A percentile compares a stretch with the other conserved stretches of the same genome.
phyloP scores from a whole-genome alignment of 257 asterid genomes.

The Gentiana straminea region DNA sequence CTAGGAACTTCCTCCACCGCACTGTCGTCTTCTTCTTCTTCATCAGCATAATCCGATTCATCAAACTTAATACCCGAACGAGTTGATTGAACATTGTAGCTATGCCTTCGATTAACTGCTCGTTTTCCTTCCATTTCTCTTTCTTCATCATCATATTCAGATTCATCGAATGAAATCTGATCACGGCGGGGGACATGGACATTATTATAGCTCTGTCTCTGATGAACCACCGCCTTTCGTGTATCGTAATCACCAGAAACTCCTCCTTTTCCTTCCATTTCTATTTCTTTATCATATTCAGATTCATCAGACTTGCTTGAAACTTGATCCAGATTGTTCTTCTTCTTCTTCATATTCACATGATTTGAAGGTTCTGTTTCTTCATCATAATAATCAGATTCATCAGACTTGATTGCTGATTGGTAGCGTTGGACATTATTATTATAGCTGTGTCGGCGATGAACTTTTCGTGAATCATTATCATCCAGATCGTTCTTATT shows the following conservation, averaged over 20 bases:
- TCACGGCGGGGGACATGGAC: too few relatives aligned
- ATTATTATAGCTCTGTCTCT: too few relatives aligned
- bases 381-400: constrained; percentile 28
- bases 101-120: constrained; percentile 45
- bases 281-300: constrained; percentile 64
- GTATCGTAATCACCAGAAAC: too few relatives aligned
- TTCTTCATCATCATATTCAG: constrained; percentile 5
- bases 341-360: constrained; percentile 31
- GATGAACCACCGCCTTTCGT: too few relatives aligned
- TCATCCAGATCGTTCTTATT: too few relatives aligned
- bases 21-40: constrained; percentile 18
- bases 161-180: too few relatives aligned
- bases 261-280: constrained; percentile 32
- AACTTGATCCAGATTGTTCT: constrained; percentile 47
- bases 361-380: constrained; percentile 8
- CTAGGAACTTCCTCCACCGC: too few relatives aligned
- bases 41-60: constrained; percentile 44
- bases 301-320: constrained; percentile 47
- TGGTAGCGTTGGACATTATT: too few relatives aligned
- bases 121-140: constrained; percentile 12
- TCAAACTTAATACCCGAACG: constrained; percentile 41
- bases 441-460: too few relatives aligned
- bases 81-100: constrained; percentile 38
- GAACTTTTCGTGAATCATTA: too few relatives aligned
- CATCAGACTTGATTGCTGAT: constrained; percentile 10